Base-by-base conservation (phyloP, 768 basidiomycete genomes). In the Xanthoconium purpureum region DNA sequence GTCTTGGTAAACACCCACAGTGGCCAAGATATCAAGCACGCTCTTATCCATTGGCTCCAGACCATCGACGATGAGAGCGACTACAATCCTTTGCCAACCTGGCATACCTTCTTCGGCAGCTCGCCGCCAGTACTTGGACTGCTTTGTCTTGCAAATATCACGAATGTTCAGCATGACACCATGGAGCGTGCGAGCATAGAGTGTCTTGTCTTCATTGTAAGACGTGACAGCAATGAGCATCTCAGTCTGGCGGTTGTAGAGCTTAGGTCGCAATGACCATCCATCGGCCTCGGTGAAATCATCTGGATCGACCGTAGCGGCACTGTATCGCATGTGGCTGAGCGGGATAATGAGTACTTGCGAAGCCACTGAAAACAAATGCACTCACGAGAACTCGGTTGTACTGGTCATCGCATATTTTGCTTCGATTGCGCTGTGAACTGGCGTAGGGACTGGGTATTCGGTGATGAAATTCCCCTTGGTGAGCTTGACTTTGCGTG, bases 121-220 rank as follows among this genome's bases (percentile, higher is more conserved):
- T 56, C 84, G 80, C 43, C 87, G 81, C 91, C 94, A 94, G 74
- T 89, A 96, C 71, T 94, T 94, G 59, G 89, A 92, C 66, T 90
- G 89, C 71, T 95, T 95, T 40, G 92, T 94, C 75, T 89, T 94
- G 82, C 94, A 95, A 62, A 98, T 98, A 65, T 98, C 90, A 61
- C 95, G 89, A 58, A 98, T 96, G 73, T 99, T 98, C 59, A 96
- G 73, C 95, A 98, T 98, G 65, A 98, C 88, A 60, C 91, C 91
- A 67, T 98, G 96, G 39, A 98, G 78, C 0, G 96, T 98, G 61
- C 89, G 87, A 29, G 91, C 84, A 66, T 93, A 91, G n/a, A 93
- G 82, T 7, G 84, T 87, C 77, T 93, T 94, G 81, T 94, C 91
- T 71, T 94, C 92, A 60, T 94, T 93, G 76, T 93, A 94, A 5